Conservation (phyloP, 768 basidiomycete species). For the Wakefieldia striispora region DNA sequence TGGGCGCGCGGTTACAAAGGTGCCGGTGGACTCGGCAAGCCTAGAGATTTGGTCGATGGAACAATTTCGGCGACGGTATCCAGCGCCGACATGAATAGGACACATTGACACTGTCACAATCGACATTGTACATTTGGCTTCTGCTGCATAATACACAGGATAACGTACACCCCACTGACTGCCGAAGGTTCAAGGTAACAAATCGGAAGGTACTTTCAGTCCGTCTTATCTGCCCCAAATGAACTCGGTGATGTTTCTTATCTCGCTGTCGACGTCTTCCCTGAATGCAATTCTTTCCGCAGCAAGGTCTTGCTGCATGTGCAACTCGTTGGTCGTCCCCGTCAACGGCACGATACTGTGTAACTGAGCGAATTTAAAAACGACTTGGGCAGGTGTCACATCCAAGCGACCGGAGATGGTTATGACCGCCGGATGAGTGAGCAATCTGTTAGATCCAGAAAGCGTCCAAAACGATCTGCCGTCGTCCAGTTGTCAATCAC, state of each 20-base stretch:
- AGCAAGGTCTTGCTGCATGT: constrained; percentile 66
- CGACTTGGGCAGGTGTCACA: constrained; percentile 60
- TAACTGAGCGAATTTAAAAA: constrained; percentile 68
- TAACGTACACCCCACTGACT: constrained; percentile 3
- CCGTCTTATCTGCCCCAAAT: constrained; percentile 28
- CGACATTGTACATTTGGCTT: background rate
- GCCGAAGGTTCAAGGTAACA: background rate
- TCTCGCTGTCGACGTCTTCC: constrained; percentile 26
- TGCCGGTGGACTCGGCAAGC: constrained; percentile 8
- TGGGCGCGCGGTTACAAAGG: constrained; percentile 21
- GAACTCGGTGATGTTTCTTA: constrained; percentile 24
- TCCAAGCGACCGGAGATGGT: constrained; percentile 44
- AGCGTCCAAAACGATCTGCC: constrained; percentile 85
- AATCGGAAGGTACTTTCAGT: background rate
- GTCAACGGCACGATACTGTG: constrained; percentile 70
- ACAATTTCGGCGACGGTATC: constrained; percentile 23
- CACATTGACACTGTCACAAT: background rate
- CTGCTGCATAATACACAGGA: constrained; percentile 2
- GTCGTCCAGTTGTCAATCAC: background rate
- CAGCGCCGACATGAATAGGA: background rate
- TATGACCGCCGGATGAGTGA: constrained; percentile 46
- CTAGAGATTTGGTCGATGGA: constrained; percentile 25
- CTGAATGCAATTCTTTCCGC: constrained; percentile 38
- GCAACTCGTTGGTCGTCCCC: constrained; percentile 65
- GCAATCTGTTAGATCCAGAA: constrained; percentile 66